These are phyloP conservation scores for Penicillium sp. DNA, from an alignment of 2,329 filamentous ascomycete species.

Conservation along the genomic window DNA sequence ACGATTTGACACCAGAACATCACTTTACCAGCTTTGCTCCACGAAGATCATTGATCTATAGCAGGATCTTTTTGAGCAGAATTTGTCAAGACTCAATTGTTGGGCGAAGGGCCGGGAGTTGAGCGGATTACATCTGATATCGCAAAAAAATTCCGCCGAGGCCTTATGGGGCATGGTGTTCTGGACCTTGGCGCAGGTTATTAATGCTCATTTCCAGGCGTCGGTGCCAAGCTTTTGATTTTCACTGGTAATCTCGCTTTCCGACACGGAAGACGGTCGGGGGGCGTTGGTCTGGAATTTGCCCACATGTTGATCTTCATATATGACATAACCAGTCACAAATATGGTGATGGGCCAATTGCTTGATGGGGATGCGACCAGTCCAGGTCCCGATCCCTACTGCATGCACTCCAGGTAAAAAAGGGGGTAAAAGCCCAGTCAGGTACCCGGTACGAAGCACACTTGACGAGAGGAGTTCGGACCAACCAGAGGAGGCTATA, in stretches of 20 bases:
- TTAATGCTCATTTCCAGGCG: not conserved
- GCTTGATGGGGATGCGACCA: not conserved
- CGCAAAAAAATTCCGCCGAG: conserved; percentile 6
- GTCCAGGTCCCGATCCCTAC: not conserved
- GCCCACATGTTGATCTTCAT: conserved; percentile 9
- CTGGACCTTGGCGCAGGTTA: conserved; percentile 8
- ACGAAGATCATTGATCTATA: not conserved
- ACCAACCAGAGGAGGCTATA: not conserved
- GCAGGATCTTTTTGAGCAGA: not conserved
- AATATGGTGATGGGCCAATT: not conserved
- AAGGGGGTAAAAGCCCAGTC: not conserved
- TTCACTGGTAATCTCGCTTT: not conserved
- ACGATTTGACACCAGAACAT: not conserved
- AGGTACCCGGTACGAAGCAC: not conserved
- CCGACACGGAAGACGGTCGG: not conserved
- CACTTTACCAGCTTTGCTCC: not conserved
- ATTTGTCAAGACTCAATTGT: not conserved
- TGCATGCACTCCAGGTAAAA: conserved; percentile 10
- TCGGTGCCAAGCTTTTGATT: conserved; percentile 15
- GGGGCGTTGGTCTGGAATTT: conserved; percentile 3
- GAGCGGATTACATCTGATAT: not conserved
- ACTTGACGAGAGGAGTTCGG: conserved; percentile 5
- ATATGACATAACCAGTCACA: conserved; percentile 3
- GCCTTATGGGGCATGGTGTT: not conserved
- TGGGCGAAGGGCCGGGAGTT: not conserved